phyloP scores from a whole-genome alignment of 164 flowering plant species.

The Aristolochia fimbriata region DNA sequence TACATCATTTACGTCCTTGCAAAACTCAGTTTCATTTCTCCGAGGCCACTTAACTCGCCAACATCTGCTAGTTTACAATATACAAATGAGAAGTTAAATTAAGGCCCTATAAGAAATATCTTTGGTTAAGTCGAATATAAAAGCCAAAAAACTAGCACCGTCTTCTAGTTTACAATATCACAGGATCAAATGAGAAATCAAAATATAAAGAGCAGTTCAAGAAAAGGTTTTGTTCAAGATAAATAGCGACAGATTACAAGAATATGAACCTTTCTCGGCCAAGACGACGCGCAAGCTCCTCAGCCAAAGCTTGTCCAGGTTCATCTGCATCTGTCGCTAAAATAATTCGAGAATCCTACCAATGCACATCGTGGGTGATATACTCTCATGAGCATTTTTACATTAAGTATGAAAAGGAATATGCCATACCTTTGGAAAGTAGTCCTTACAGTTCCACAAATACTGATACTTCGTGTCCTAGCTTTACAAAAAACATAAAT shows the following conservation, averaged over 20 bases:
- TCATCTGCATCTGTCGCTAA: constrained; percentile 84
- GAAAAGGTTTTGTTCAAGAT: neutral
- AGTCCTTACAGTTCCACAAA: constrained; percentile 89
- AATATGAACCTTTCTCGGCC: constrained; percentile 75
- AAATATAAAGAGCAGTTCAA: no score
- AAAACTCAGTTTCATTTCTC: constrained; percentile 38
- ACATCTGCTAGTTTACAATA: constrained; percentile 41
- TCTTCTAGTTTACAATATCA: constrained; percentile 26
- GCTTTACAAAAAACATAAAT: constrained; percentile 28
- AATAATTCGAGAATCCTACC: constrained; percentile 76
- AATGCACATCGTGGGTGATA: neutral
- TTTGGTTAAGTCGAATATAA: neutral
- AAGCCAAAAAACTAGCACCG: constrained; percentile 54
- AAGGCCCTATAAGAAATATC: no score
- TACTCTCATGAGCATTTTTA: no score
- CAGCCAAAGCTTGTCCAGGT: constrained; percentile 90
- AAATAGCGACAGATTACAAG: neutral
- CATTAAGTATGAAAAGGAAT: neutral
- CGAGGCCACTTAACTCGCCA: constrained; percentile 92
- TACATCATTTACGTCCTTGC: constrained; percentile 97
- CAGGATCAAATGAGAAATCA: neutral
- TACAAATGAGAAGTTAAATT: no score
- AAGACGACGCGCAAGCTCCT: constrained; percentile 93
- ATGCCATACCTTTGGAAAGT: constrained; percentile 50
- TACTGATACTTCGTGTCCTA: constrained; percentile 83